Evolutionary conservation across 768 basidiomycete genomes (phyloP), one percentile per base, ranked within the genome.

Genomic region (Rhodocollybia butyracea): DNA sequence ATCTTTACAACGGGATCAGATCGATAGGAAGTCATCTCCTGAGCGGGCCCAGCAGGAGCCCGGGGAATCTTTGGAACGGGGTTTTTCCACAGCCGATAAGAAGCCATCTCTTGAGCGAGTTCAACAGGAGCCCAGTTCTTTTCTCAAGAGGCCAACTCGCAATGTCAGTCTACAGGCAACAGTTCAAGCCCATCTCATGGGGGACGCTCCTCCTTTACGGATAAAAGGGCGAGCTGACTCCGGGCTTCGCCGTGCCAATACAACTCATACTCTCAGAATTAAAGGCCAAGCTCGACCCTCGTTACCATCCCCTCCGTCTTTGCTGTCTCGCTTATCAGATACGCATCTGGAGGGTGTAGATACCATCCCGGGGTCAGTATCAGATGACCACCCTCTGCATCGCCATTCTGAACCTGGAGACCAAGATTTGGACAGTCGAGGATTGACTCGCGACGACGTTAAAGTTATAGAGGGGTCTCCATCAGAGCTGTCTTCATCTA

Each of bases 111-210:
- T n/a, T n/a, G n/a, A n/a, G n/a, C n/a, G n/a, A n/a, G n/a, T n/a
- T n/a, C n/a, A n/a, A n/a, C n/a, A n/a, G n/a, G n/a, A n/a, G n/a
- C n/a, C n/a, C n/a, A n/a, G n/a, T n/a, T n/a, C n/a, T n/a, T n/a
- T n/a, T n/a, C 8, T 26, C 15, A 53, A 53, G 29, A 53, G 27
- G 27, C 22, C 40, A 8, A 8, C 27, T 32, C 41, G 51, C 13
- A 17, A 31, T 30, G 51, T 52, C n/a, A 57, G 51, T 41, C 39
- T 61, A 26, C 57, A 55, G 15, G 47, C 57, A 40, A 59, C 58
- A 29, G 58, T 63, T 36, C 62, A 63, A 19, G 60, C 60, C 13
- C 62, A 61, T 57, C 56, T 63, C 39, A 51, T 30, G 19, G 21
- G 34, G 10, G 30, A 27, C 3, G 5, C 27, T 13, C 43, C 43